Base-by-base conservation (phyloP, 1,139 yeast genomes). In the Lodderomyces pseudojiufengensis region DNA sequence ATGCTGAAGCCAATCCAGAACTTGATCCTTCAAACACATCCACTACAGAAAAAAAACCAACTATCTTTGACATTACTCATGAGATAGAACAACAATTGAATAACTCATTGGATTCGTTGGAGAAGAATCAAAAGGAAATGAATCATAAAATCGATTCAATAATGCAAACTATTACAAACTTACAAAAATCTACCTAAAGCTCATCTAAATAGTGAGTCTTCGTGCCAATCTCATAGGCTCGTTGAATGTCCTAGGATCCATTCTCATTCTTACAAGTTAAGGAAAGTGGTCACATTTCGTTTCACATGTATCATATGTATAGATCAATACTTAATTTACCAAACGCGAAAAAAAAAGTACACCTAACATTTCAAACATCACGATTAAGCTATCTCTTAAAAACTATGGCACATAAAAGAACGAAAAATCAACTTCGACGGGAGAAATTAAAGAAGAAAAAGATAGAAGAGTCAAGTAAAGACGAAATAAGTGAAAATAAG, bases 371-470 rank as follows among this genome's bases (percentile, higher is more conserved):
- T 18, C 20, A 18, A 18, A n/a, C n/a, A n/a, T n/a, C n/a, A n/a
- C n/a, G n/a, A n/a, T n/a, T n/a, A n/a, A n/a, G n/a, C n/a, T n/a
- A n/a, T n/a, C n/a, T 29, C 34, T 18, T 13, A 11, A 3, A 24
- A 29, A 30, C 14, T 12, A 57, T 57, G 62, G 54, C 49, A 14
- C 44, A 40, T 11, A 57, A 61, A 38, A 63, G 78, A 45, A 60
- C 77, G 4, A 78, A 78, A 61, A 78, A 78, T 48, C 88, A 81
- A 59, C 58, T 79, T 33, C 67, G 90, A 39, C 63, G 88, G 37
- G 85, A 78, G 49, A 66, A 67, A 49, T 75, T 71, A 9, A 80
- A 80, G 56, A 69, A 57, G 41, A 62, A 73, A 48, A 78, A 73
- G 50, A 38, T 57, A 7, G 40, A 40, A 9, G 31, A 27, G n/a